Conservation (phyloP, 164 flowering plant species). For the Umbellularia californica region DNA sequence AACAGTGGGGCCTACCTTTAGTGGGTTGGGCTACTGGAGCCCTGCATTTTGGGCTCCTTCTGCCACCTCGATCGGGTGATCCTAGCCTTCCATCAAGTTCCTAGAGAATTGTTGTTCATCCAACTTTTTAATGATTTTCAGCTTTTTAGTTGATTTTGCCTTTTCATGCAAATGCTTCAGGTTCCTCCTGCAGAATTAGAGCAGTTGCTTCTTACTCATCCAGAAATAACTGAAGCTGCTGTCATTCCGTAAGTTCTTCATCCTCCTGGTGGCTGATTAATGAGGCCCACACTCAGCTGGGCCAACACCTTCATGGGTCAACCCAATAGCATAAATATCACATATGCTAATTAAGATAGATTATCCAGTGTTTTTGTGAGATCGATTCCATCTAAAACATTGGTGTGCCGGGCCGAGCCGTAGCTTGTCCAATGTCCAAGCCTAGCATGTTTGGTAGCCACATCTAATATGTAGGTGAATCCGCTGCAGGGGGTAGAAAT, state of each 20-base stretch:
- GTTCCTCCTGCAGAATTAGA: slow-evolving; percentile 15
- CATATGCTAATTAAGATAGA: not conserved
- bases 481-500: too few relatives aligned
- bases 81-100: too few relatives aligned
- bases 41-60: too few relatives aligned
- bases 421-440: not conserved
- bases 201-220: slow-evolving; percentile 8
- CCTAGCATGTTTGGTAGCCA: not conserved
- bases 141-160: not conserved
- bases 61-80: too few relatives aligned
- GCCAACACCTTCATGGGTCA: not conserved
- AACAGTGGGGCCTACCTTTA: too few relatives aligned
- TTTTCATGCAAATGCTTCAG: not conserved
- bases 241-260: not conserved
- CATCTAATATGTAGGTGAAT: too few relatives aligned
- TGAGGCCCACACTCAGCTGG: not conserved
- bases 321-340: not conserved
- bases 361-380: not conserved
- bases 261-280: not conserved
- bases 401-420: not conserved
- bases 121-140: too few relatives aligned
- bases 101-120: too few relatives aligned
- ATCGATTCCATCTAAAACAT: too few relatives aligned
- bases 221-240: slow-evolving; percentile 7
- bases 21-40: too few relatives aligned